Evolutionary conservation across 768 basidiomycete genomes (phyloP), one percentile per base, ranked within the genome.

Genomic region (Boletus rufocinnamomeus): DNA sequence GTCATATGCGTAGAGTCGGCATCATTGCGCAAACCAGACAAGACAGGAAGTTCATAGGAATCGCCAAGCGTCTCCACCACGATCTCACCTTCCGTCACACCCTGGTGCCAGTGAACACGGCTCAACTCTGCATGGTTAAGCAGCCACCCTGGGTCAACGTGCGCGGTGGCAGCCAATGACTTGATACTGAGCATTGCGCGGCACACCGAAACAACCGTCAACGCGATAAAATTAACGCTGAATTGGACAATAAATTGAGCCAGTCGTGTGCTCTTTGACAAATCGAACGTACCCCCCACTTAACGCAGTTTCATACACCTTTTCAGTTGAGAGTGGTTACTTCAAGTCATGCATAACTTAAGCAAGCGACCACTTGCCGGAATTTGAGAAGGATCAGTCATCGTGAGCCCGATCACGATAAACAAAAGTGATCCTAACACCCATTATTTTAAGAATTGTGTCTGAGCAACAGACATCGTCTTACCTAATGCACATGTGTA

Each of bases 51-150:
- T 2, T 51, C 41, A 35, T 50, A 65, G 25, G 46, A 28, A 37
- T 25, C 23, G 40, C 34, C 32, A 9, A 10, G 21, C 16, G 55
- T 32, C 49, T 65, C 68, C 21, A 68, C 68, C 17, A 65, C 23
- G 21, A 80, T 66, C 57, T 79, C 79, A 16, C 77, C 74, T 43
- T 75, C 74, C 30, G 61, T 71, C 9, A 62, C 60, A 9, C 78
- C 79, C 13, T 30, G 66, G 27, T 69, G 72, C 75, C 77, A 79
- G 2, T 64, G 71, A 4, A 81, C 74, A 27, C 80, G 77, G 41
- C 74, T 76, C 27, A 82, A 70, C 65, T 82, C 79, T 7, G 76
- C 74, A 58, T 77, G 74, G 62, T 72, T 80, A 25, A 82, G 72
- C 9, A 81, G 66, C 79, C 76, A 80, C 13, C 72, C 71, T 2